phyloP scores from a whole-genome alignment of 1,284 basidiomycete species.

The Ustilago crameri region DNA sequence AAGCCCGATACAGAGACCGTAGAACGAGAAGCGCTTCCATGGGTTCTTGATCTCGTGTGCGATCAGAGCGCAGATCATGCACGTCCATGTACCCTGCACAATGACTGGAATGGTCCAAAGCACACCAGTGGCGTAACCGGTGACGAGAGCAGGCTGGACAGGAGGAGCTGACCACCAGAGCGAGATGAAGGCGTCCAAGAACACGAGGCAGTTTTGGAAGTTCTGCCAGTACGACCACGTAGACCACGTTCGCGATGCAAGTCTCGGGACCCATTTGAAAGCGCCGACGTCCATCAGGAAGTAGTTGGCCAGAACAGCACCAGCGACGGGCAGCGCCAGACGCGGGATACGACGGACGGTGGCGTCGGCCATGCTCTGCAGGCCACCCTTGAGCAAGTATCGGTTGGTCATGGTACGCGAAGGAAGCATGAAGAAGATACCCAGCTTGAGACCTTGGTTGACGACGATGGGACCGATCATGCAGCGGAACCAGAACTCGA shows the following conservation, averaged over 20 bases:
- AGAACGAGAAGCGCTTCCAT: constrained; percentile 59
- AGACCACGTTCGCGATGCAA: constrained; percentile 61
- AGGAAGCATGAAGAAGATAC: constrained; percentile 61
- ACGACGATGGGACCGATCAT: constrained; percentile 52
- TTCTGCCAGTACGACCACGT: constrained; percentile 62
- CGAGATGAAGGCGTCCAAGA: constrained; percentile 54
- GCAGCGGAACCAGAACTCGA: constrained; percentile 58
- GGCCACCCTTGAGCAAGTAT: constrained; percentile 56
- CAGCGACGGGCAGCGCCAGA: constrained; percentile 55
- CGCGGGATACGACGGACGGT: constrained; percentile 59
- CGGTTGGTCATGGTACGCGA: constrained; percentile 60
- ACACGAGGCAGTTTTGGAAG: constrained; percentile 58
- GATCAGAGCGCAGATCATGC: constrained; percentile 54
- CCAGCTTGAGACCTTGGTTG: constrained; percentile 58
- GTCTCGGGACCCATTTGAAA: constrained; percentile 59
- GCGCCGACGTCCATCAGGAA: constrained; percentile 58
- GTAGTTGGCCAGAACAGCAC: constrained; percentile 60
- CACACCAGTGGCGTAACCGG: constrained; percentile 61
- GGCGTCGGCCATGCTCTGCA: constrained; percentile 55
- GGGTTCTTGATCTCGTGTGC: constrained; percentile 59
- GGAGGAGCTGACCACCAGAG: constrained; percentile 62
- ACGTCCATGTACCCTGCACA: constrained; percentile 59
- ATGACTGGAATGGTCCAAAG: constrained; percentile 65
- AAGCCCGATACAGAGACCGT: constrained; percentile 51
- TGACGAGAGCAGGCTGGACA: constrained; percentile 47